Percentiles rank a stretch among this genome's conserved stretches.
Evolutionary conservation across 164 flowering plant species (phyloP).

Genomic region (Malania oleifera): DNA sequence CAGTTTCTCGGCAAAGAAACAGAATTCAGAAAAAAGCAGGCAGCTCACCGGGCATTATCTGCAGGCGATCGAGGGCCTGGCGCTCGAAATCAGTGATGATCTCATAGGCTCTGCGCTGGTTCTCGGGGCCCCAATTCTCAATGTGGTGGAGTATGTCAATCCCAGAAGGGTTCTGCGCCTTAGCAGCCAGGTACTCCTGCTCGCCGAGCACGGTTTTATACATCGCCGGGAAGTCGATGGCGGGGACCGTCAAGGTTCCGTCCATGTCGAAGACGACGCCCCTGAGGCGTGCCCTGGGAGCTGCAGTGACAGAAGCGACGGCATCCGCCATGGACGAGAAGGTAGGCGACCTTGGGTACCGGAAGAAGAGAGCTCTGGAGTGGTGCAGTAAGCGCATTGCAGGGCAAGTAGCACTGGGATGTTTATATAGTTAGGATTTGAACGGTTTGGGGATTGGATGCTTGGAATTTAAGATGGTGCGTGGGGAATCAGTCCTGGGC

Average conservation of each 20-base stretch:
- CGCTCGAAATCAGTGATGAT: slow-evolving; percentile 71
- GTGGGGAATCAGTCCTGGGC: no score
- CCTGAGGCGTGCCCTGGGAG: slow-evolving; percentile 35
- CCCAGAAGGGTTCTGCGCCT: slow-evolving; percentile 54
- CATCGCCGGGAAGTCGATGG: slow-evolving; percentile 84
- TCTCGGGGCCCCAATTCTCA: slow-evolving; percentile 60
- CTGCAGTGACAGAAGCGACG: slow-evolving; percentile 6
- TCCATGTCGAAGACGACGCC: slow-evolving; percentile 99
- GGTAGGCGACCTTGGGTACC: neutral
- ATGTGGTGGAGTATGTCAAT: slow-evolving; percentile 83
- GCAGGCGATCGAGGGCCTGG: slow-evolving; percentile 72
- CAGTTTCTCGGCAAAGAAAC: neutral
- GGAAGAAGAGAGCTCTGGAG: neutral
- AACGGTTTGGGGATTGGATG: no score
- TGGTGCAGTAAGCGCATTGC: neutral
- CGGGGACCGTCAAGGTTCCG: slow-evolving; percentile 94
- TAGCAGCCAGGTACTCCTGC: slow-evolving; percentile 44
- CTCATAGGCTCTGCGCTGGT: slow-evolving; percentile 60
- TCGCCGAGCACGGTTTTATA: slow-evolving; percentile 78
- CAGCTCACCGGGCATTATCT: slow-evolving; percentile 81
- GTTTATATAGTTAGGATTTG: no score
- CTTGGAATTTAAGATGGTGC: no score
- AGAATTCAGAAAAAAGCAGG: neutral
- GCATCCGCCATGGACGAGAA: slow-evolving; percentile 16
- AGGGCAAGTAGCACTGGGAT: neutral